Base-by-base conservation (phyloP, 2,329 filamentous ascomycete genomes). In the Fusarium sambucinum region DNA sequence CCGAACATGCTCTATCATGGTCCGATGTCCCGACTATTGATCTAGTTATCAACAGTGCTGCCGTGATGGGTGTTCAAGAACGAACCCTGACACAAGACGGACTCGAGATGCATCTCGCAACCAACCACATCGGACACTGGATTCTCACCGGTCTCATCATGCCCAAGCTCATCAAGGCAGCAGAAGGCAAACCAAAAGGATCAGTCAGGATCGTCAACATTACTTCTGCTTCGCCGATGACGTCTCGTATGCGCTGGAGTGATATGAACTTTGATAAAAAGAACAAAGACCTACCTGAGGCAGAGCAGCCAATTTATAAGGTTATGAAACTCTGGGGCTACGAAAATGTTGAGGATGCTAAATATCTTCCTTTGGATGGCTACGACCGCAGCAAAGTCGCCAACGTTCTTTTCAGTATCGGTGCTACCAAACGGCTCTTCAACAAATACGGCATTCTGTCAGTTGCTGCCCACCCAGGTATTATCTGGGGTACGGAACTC, bases 61-160 rank as follows among this genome's bases (percentile, higher is more conserved):
- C 35, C 1, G n/a, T 63, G 2, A 63, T 63, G 59, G 58, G 6
- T 2, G 0, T 63, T 0, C 48, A 47, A 17, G 4, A 63, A 10
- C 59, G 58, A 0, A 56, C 27, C 1, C 5, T 63, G 0, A 13
- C 48, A 0, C 21, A 63, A 3, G 59, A 63, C 2, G 58, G 42
- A 0, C 41, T 63, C 7, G 59, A 63, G 1, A 23, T 63, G n/a
- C 59, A 63, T 17, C 58, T 63, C 0, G 59, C 59, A 1, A 63
- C 59, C 13, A 63, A 63, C 30, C 59, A 63, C 3, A 1, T 63
- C 9, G 59, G 59, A 1, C 59, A 63, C 3, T 63, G 58, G 59
- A 42, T 63, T 1, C 48, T 63, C 0, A 44, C 48, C 9, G 48
- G 58, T 2, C 48, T 63, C 1, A 3, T 63, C 0, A 63, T 63